These are phyloP conservation scores for Hypoxylon sp. DNA, from an alignment of 2,329 filamentous ascomycete species.

Conservation along the genomic window DNA sequence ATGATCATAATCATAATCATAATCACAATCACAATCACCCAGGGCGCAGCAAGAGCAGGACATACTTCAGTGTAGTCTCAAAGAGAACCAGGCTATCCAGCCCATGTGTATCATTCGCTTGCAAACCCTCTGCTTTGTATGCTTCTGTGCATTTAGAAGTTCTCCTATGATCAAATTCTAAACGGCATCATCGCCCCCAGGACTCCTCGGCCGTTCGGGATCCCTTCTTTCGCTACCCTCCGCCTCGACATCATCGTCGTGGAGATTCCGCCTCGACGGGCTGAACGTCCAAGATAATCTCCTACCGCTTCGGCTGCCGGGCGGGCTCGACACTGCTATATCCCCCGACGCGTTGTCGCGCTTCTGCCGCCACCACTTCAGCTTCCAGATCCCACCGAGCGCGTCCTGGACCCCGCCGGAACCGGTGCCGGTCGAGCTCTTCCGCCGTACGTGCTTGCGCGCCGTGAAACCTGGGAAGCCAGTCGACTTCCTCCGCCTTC, in stretches of 20 bases:
- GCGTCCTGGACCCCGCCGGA: constrained; percentile 61
- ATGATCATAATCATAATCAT: no score
- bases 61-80: constrained; percentile 25
- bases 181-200: constrained; percentile 47
- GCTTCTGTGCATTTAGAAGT: background rate
- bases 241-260: constrained; percentile 18
- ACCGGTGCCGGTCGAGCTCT: constrained; percentile 50
- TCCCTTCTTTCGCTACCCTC: constrained; percentile 21
- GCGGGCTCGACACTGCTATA: constrained; percentile 42
- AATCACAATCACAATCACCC: constrained; percentile 3
- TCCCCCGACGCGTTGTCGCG: constrained; percentile 35
- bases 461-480: constrained; percentile 72
- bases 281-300: constrained; percentile 38
- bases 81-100: constrained; percentile 38
- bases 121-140: constrained; percentile 12
- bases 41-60: background rate
- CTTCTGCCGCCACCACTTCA: constrained; percentile 65
- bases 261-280: constrained; percentile 17
- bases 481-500: constrained; percentile 67
- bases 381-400: constrained; percentile 63
- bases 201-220: constrained; percentile 23
- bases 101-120: constrained; percentile 32
- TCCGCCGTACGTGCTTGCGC: constrained; percentile 56
- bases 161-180: constrained; percentile 26
- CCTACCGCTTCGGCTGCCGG: constrained; percentile 36